A percentile compares a stretch with the other conserved stretches of the same genome.
Evolutionary conservation across 208 protist genomes (phyloP).

Genomic region (Polymyxa betae): DNA sequence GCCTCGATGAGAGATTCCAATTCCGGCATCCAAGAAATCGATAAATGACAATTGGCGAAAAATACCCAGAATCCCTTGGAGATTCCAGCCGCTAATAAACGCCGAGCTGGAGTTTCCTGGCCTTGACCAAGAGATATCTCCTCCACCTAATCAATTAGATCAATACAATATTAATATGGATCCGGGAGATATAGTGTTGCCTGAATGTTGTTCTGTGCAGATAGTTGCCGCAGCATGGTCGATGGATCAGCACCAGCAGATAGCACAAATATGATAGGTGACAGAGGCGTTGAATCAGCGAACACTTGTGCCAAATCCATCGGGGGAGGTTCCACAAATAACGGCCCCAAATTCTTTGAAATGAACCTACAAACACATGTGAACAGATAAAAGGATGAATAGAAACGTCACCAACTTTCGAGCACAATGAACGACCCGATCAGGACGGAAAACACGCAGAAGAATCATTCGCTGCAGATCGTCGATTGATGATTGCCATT

Average conservation of each 20-base stretch:
- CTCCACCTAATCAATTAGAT: constrained; percentile 73
- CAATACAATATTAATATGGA: not conserved
- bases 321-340: constrained; percentile 92
- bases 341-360: constrained; percentile 85
- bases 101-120: constrained; percentile 82
- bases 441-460: constrained; percentile 92
- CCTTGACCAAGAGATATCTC: constrained; percentile 94
- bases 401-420: constrained; percentile 62
- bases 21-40: constrained; percentile 91
- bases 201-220: constrained; percentile 71
- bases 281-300: constrained; percentile 82
- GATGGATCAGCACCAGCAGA: constrained; percentile 95
- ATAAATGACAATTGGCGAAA: constrained; percentile 97
- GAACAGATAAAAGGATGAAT: not conserved
- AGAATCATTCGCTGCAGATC: constrained; percentile 96
- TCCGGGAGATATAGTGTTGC: constrained; percentile 53
- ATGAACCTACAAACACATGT: constrained; percentile 80
- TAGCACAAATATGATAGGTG: constrained; percentile 96
- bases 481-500: constrained; percentile 82
- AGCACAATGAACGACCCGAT: constrained; percentile 93
- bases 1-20: constrained; percentile 95
- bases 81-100: constrained; percentile 86
- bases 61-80: constrained; percentile 94
- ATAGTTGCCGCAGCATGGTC: constrained; percentile 84
- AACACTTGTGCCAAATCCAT: constrained; percentile 93